A percentile compares a stretch with the other conserved stretches of the same genome.
phyloP scores from a whole-genome alignment of 352 stramenopile genomes.

The Peronosclerospora sorghi region DNA sequence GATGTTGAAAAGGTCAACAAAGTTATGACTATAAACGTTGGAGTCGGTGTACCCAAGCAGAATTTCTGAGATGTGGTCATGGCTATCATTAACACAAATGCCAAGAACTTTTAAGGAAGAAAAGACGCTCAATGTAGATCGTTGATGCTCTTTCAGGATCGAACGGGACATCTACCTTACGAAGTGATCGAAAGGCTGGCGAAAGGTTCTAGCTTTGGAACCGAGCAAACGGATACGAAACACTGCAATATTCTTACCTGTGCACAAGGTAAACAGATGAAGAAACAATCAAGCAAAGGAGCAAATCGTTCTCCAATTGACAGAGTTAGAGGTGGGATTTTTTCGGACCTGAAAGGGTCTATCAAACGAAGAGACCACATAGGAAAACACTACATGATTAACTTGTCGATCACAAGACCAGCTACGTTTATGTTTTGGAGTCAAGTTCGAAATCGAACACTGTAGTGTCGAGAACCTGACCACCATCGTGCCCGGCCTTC shows the following conservation, averaged over 20 bases:
- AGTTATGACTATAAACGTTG: too few relatives aligned
- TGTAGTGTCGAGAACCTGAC: too few relatives aligned
- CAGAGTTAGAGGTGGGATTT: constrained; percentile 8
- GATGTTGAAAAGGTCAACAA: too few relatives aligned
- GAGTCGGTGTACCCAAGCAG: too few relatives aligned
- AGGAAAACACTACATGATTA: too few relatives aligned
- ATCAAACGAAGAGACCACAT: too few relatives aligned
- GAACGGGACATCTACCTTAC: constrained; percentile 1
- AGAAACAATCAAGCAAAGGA: not conserved
- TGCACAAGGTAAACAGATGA: constrained; percentile 9
- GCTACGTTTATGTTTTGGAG: too few relatives aligned
- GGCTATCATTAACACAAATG: not conserved
- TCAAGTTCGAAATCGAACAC: too few relatives aligned
- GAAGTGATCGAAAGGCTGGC: too few relatives aligned
- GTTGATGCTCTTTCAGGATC: not conserved
- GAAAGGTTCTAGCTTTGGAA: constrained; percentile 1
- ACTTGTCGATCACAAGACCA: too few relatives aligned
- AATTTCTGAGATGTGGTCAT: not conserved
- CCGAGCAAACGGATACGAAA: not conserved
- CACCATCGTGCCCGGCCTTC: too few relatives aligned
- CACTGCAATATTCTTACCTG: not conserved
- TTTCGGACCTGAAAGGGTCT: constrained; percentile 1
- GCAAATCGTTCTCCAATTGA: constrained; percentile 1
- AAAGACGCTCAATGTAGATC: not conserved
- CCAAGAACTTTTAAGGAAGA: not conserved